A percentile compares a stretch with the other conserved stretches of the same genome.
These are phyloP conservation scores for Cystobasidium onofrii DNA, from an alignment of 768 basidiomycete species.

Conservation along the genomic window DNA sequence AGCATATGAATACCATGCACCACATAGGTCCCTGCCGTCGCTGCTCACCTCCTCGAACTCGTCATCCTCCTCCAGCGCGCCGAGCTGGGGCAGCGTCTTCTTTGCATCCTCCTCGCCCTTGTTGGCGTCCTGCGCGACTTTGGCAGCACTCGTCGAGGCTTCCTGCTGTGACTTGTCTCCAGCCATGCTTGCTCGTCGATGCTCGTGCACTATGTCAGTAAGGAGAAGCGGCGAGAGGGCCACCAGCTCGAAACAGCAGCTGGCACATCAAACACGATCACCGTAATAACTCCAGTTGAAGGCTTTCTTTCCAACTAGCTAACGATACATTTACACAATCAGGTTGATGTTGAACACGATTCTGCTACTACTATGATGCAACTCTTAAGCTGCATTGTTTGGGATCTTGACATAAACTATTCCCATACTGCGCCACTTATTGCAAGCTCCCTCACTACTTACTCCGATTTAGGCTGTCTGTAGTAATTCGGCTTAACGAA, in stretches of 20 bases:
- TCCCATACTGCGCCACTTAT: background rate
- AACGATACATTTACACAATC: background rate
- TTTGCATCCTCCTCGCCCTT: slow-evolving; percentile 24
- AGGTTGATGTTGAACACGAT: background rate
- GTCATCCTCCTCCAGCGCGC: slow-evolving; percentile 41
- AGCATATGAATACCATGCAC: background rate
- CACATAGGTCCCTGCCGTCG: background rate
- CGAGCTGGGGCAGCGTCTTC: slow-evolving; percentile 31
- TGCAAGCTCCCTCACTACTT: background rate
- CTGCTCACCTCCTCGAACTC: slow-evolving; percentile 40
- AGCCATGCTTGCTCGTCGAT: slow-evolving; percentile 12
- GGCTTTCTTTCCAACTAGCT: background rate
- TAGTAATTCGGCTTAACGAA: slow-evolving; percentile 76
- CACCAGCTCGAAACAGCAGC: too few relatives aligned
- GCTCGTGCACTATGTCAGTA: background rate
- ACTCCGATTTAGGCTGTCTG: slow-evolving; percentile 11
- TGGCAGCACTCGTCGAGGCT: slow-evolving; percentile 9
- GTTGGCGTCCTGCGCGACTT: background rate
- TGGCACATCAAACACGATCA: background rate
- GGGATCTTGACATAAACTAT: background rate
- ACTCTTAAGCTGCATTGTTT: background rate
- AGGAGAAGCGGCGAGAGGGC: background rate
- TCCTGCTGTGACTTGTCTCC: slow-evolving; percentile 8
- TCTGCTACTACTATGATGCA: background rate
- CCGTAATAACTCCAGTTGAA: background rate